Evolutionary conservation across 768 basidiomycete genomes (phyloP).

Genomic region (Lactifluus rugatus): DNA sequence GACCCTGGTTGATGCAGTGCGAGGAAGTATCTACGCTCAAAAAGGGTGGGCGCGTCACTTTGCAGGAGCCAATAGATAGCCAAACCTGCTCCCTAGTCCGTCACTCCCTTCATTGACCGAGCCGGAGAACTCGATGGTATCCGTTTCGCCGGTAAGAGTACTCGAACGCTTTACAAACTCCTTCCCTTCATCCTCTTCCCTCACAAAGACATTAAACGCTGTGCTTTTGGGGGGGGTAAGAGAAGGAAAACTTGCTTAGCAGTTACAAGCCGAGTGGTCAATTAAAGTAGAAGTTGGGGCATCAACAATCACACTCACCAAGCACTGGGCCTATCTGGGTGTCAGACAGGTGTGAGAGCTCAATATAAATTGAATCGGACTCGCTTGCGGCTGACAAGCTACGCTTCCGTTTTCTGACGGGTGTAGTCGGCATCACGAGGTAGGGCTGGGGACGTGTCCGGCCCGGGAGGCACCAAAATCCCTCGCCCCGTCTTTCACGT

Average conservation of each 20-base stretch:
- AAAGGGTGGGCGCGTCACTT: neutral
- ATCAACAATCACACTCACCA: constrained; percentile 29
- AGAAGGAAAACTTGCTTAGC: constrained; percentile 56
- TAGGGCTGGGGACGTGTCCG: no score
- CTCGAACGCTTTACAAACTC: constrained; percentile 29
- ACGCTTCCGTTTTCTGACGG: constrained; percentile 39
- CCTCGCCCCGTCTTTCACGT: no score
- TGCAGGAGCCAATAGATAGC: neutral
- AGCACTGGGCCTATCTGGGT: constrained; percentile 41
- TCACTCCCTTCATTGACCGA: constrained; percentile 43
- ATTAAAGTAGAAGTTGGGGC: neutral
- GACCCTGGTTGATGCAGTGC: constrained; percentile 75
- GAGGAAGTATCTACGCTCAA: constrained; percentile 57
- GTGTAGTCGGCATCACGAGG: neutral
- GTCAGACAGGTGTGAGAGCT: constrained; percentile 28
- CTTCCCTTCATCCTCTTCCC: constrained; percentile 25
- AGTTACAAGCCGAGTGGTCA: no score
- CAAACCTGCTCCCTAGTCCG: constrained; percentile 61
- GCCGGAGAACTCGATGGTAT: constrained; percentile 71
- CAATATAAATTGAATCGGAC: constrained; percentile 29
- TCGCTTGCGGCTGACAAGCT: constrained; percentile 26
- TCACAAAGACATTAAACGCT: constrained; percentile 51
- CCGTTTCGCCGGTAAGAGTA: constrained; percentile 75
- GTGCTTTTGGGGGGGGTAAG: constrained; percentile 48
- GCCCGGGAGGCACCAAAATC: no score